Base-by-base conservation (phyloP, 495 filamentous ascomycete genomes). In the Xylaria flabelliformis region DNA sequence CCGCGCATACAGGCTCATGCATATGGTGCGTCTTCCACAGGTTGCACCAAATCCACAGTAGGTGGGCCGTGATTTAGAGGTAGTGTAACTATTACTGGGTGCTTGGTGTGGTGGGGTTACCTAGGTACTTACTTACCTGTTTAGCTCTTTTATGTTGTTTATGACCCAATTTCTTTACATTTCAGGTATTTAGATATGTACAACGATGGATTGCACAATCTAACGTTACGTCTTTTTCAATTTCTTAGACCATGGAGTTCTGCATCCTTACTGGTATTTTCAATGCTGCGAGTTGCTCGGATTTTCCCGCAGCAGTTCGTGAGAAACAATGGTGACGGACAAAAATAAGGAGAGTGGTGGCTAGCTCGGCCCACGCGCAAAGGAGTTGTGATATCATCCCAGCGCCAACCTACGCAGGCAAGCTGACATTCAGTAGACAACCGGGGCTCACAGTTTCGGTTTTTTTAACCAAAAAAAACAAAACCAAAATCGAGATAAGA, bases 161-260 rank as follows among this genome's bases (percentile, higher is more conserved):
- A n/a, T 21, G 26, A 7, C 34, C 61, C 61, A 29, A 2, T 63
- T 44, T 44, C 36, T 42, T 44, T 36, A 21, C 59, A 44, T 29
- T 32, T 56, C 9, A 55, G 29, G 29, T 32, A 32, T 17, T 32
- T 56, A 32, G 1, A 15, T 4, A 15, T 32, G 53, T 56, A 26
- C 13, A 32, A 56, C 53, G 3, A 32, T 17, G 26, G 19, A 42
- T 65, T 65, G 50, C 41, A 50, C 50, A 65, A 64, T 42, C 62
- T 21, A 32, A 48, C n/a, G n/a, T n/a, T n/a, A n/a, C n/a, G 26
- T 29, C 26, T 29, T 29, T 2, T 29, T 29, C 26, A 29, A 2
- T 1, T 1, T 1, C 26, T 29, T 29, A 29, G 26, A 36, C 4
- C 34, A 3, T 4, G 39, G n/a, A n/a, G 13, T 9, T 7, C 21